These are phyloP conservation scores for Bipolaris sorokiniana DNA, from an alignment of 2,329 filamentous ascomycete genomes.

Conservation along the genomic window DNA sequence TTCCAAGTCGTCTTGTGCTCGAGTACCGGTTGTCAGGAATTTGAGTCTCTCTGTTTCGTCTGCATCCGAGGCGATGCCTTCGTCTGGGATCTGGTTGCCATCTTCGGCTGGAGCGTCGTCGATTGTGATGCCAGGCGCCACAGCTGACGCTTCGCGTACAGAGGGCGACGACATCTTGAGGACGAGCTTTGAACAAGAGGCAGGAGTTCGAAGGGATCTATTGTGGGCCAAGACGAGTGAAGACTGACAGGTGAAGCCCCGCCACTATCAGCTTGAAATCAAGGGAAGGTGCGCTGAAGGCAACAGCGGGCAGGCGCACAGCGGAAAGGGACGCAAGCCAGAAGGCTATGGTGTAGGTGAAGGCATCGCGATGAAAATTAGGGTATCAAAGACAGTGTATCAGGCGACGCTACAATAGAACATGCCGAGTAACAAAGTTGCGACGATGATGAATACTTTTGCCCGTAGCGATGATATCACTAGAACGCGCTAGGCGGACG, in stretches of 20 bases:
- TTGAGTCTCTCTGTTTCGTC: conserved; percentile 52
- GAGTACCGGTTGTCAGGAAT: conserved; percentile 51
- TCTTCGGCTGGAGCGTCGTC: conserved; percentile 18
- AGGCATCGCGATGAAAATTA: background rate
- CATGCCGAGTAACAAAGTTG: conserved; percentile 1
- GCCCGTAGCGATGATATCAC: conserved; percentile 30
- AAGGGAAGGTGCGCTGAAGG: conserved; percentile 17
- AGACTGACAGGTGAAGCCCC: background rate
- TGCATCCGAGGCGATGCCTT: conserved; percentile 39
- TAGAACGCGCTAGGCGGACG: conserved; percentile 22
- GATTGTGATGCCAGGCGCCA: conserved; percentile 17
- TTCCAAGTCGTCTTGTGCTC: conserved; percentile 89
- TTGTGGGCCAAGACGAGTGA: background rate
- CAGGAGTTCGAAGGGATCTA: background rate
- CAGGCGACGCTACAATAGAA: background rate
- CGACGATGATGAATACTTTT: conserved; percentile 8
- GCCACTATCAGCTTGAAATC: background rate
- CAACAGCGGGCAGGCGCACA: conserved; percentile 19
- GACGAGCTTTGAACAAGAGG: background rate
- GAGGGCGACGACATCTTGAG: conserved; percentile 19
- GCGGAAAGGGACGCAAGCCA: background rate
- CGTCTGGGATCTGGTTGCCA: conserved; percentile 19
- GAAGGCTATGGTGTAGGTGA: background rate
- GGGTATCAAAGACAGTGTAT: background rate
- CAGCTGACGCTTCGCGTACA: conserved; percentile 14